A percentile compares a stretch with the other conserved stretches of the same genome.
These are phyloP conservation scores for Magnolia officinalis DNA, from an alignment of 164 flowering plant genomes.

Conservation along the genomic window DNA sequence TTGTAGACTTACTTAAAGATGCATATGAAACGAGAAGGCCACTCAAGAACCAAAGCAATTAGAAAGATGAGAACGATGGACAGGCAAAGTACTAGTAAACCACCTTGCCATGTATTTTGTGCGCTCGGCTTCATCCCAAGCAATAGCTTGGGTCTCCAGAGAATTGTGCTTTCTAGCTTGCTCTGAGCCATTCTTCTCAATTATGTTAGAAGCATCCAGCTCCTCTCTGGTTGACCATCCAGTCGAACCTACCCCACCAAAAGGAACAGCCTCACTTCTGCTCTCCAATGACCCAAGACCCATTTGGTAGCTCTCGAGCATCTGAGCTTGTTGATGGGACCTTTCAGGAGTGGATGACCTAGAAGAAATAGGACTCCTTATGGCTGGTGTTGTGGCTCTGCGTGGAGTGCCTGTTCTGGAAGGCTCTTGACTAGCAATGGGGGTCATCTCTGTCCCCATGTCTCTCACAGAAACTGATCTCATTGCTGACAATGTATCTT, in stretches of 20 bases:
- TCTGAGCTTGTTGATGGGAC: conserved; percentile 33
- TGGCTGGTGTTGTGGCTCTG: conserved; percentile 59
- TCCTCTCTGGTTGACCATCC: conserved; percentile 29
- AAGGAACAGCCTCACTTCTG: conserved; percentile 26
- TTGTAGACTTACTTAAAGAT: too few relatives aligned
- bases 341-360: conserved; percentile 68
- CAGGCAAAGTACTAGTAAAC: conserved; percentile 6
- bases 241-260: conserved; percentile 21
- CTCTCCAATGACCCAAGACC: conserved; percentile 21
- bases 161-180: conserved; percentile 41
- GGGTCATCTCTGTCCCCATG: conserved; percentile 99
- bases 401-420: conserved; percentile 85
- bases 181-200: conserved; percentile 26
- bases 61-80: background rate
- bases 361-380: conserved; percentile 71
- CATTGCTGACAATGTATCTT: conserved; percentile 33
- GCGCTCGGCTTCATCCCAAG: conserved; percentile 97
- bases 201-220: conserved; percentile 13
- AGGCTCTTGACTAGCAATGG: conserved; percentile 88
- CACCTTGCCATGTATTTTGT: conserved; percentile 93
- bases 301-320: conserved; percentile 26
- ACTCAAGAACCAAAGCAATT: background rate
- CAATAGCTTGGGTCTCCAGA: conserved; percentile 68
- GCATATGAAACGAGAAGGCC: background rate
- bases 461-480: conserved; percentile 83